Evolutionary conservation across 345 rosid genomes (phyloP), one percentile per base, ranked within the genome.

Genomic region (Euphorbia pulcherrima): DNA sequence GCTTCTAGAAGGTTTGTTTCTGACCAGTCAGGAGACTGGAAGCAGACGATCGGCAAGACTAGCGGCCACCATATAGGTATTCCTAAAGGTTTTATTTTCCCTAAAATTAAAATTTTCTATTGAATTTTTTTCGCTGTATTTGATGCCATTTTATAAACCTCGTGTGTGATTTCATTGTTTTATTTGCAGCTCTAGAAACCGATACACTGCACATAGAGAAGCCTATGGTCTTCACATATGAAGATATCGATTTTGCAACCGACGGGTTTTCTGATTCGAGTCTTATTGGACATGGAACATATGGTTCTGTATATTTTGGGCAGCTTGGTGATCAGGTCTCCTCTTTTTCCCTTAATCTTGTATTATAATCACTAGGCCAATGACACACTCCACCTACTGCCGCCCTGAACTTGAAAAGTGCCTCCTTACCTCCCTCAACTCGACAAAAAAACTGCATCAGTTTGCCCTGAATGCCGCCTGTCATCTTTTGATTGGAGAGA

Each of bases 211-310:
- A 87, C 64, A 68, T 86, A 69, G 98, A 90, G 75, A 90, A 90
- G 84, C 97, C 96, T 55, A 82, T 84, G 74, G 88, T 88, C 67
- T 93, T 93, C 76, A 78, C 82, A 11, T 90, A 80, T 64, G 97
- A 90, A 71, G 97, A 93, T 40, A 82, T 93, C 52, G 73, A 74
- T 46, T 76, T 41, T 14, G 79, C 98, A 10, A 85, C 96, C 3
- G 94, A 88, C 81, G 94, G 86, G 64, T 93, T 93, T 65, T 83
- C 94, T 3, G 97, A 90, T 70, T 77, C 92, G 60, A 86, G 74
- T 74, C 96, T 93, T 79, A 90, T 90, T 77, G 98, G 96, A 39
- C 98, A 84, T 74, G 98, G 98, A 71, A 86, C 85, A 26, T 93
- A 88, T 79, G 97, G 98, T 69, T 90, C 98, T 50, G 97, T 90